Conservation (phyloP, 1,139 yeast genomes). For the Pichia cactophila region DNA sequence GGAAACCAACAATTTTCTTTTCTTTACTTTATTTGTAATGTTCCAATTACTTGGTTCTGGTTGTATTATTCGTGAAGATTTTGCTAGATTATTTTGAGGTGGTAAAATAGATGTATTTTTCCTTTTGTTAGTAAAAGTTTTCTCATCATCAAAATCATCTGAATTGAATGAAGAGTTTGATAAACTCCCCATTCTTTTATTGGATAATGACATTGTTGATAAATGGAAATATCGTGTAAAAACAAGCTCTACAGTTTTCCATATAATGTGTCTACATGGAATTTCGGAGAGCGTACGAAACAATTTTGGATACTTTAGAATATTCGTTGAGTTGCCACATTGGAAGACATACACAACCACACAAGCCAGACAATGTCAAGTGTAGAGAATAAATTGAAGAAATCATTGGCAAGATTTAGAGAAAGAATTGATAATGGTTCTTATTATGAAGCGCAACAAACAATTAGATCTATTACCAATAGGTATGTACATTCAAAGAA, state of each 20-base stretch:
- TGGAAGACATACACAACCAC: background rate
- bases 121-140: background rate
- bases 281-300: too few relatives aligned
- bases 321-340: background rate
- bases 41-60: background rate
- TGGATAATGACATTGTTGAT: background rate
- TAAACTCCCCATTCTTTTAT: background rate
- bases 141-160: background rate
- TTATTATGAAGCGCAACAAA: constrained; percentile 92
- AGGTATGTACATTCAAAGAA: constrained; percentile 67
- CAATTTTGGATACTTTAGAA: too few relatives aligned
- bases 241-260: too few relatives aligned
- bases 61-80: background rate
- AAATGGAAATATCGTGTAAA: background rate
- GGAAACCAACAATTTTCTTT: background rate
- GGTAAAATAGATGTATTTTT: background rate
- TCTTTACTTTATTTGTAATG: background rate
- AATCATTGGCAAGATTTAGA: constrained; percentile 59
- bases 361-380: background rate
- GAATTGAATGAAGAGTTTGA: background rate
- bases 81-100: background rate
- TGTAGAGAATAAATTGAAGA: constrained; percentile 39
- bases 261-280: too few relatives aligned
- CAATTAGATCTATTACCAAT: constrained; percentile 79
- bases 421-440: constrained; percentile 63